phyloP scores from a whole-genome alignment of 495 filamentous ascomycete genomes.

The Aspergillus bertholletiae region DNA sequence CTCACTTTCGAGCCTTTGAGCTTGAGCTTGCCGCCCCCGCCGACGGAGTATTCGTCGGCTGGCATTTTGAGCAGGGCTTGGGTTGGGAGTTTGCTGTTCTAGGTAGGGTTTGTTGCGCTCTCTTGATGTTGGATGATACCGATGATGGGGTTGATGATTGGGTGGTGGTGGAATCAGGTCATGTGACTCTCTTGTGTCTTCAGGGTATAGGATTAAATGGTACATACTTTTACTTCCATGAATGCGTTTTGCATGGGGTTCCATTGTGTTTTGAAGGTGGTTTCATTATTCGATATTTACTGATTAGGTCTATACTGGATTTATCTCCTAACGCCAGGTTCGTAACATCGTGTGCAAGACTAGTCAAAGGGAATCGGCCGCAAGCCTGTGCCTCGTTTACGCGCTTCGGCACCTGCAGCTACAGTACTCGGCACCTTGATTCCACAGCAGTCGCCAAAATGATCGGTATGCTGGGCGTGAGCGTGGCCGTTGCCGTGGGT shows the following conservation, averaged over 20 bases:
- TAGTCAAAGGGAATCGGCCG: slow-evolving; percentile 92
- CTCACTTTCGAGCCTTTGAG: slow-evolving; percentile 70
- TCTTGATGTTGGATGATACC: too few relatives aligned
- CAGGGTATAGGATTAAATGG: not conserved
- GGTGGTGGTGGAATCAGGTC: not conserved
- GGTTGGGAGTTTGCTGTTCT: not conserved
- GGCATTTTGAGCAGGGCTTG: slow-evolving; percentile 1
- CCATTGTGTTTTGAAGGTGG: not conserved
- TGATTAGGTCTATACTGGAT: not conserved
- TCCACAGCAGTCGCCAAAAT: slow-evolving; percentile 96
- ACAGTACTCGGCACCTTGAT: slow-evolving; percentile 96
- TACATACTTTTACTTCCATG: not conserved
- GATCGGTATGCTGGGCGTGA: slow-evolving; percentile 40
- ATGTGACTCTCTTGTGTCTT: not conserved
- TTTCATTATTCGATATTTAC: not conserved
- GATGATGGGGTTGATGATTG: not conserved
- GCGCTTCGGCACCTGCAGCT: slow-evolving; percentile 81
- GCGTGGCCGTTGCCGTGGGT: slow-evolving; percentile 63
- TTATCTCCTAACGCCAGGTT: not conserved
- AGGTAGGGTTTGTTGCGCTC: not conserved
- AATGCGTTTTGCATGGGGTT: not conserved
- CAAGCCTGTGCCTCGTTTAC: slow-evolving; percentile 66
- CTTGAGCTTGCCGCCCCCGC: slow-evolving; percentile 67
- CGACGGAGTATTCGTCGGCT: slow-evolving; percentile 64
- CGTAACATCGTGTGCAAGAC: not conserved